A percentile compares a stretch with the other conserved stretches of the same genome.
These are phyloP conservation scores for Penicillium manginii DNA, from an alignment of 495 filamentous ascomycete species.

Conservation along the genomic window DNA sequence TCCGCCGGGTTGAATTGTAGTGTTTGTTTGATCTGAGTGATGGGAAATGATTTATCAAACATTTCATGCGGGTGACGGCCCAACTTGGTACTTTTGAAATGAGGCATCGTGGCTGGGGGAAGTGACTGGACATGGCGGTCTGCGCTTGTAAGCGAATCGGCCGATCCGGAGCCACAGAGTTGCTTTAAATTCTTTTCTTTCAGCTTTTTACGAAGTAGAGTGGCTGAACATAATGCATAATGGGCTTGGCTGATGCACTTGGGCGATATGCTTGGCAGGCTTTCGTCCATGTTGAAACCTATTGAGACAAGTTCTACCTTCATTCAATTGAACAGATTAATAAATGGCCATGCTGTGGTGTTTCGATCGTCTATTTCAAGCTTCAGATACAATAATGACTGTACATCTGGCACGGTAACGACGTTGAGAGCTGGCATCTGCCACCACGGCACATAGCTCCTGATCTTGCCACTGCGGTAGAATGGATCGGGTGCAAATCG, in stretches of 20 bases:
- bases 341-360: too few relatives aligned
- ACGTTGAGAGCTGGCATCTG: neutral
- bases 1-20: conserved; percentile 9
- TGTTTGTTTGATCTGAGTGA: neutral
- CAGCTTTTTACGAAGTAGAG: too few relatives aligned
- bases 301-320: too few relatives aligned
- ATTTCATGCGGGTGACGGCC: neutral
- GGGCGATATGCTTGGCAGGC: too few relatives aligned
- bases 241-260: neutral
- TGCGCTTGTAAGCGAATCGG: neutral
- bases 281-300: too few relatives aligned
- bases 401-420: neutral
- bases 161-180: neutral
- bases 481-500: neutral
- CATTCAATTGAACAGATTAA: too few relatives aligned
- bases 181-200: neutral
- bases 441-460: too few relatives aligned
- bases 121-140: neutral
- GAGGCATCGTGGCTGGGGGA: neutral
- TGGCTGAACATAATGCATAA: neutral
- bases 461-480: neutral
- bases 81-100: neutral
- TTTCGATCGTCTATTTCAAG: too few relatives aligned
- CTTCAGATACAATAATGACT: neutral
- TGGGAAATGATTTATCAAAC: too few relatives aligned